Percentiles rank a stretch among this genome's conserved stretches.
These are phyloP conservation scores for Trichoderma sp. DNA, from an alignment of 2,329 filamentous ascomycete species.

Conservation along the genomic window DNA sequence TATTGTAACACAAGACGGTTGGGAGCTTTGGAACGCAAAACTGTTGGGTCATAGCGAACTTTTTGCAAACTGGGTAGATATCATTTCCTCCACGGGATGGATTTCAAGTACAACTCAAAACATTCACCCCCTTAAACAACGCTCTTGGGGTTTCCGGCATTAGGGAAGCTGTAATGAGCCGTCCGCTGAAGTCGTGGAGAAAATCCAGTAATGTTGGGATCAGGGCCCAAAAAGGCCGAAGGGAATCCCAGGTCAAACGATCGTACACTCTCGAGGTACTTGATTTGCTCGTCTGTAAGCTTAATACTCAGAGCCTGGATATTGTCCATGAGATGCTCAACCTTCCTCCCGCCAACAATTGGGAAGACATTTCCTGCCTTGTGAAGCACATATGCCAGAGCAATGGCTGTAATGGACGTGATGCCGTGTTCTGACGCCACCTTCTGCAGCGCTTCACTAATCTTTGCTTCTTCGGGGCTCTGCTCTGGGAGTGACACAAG, in stretches of 20 bases:
- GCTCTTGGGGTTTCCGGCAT: not conserved
- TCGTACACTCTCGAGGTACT: conserved; percentile 57
- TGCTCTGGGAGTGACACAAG: not conserved
- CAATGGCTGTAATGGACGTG: conserved; percentile 36
- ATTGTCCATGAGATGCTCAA: conserved; percentile 65
- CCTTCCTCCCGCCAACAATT: conserved; percentile 62
- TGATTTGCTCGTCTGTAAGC: conserved; percentile 57
- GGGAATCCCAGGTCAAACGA: conserved; percentile 57
- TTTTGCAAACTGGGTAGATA: not conserved
- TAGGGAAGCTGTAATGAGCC: conserved; percentile 4
- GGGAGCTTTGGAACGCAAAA: not conserved
- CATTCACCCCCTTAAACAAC: not conserved
- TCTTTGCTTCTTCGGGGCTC: conserved; percentile 31
- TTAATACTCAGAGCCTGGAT: conserved; percentile 59
- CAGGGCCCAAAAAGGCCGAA: not conserved
- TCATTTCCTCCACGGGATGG: not conserved
- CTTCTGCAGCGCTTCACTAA: conserved; percentile 26
- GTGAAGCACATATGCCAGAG: conserved; percentile 63
- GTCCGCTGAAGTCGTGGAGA: not conserved
- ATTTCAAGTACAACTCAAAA: not conserved
- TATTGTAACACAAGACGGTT: not conserved
- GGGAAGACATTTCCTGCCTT: conserved; percentile 65
- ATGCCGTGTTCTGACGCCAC: conserved; percentile 25
- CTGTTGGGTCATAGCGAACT: not conserved
- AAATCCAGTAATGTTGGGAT: conserved; percentile 1